Conservation (phyloP, 257 asterid species). For the Solanum habrochaites region DNA sequence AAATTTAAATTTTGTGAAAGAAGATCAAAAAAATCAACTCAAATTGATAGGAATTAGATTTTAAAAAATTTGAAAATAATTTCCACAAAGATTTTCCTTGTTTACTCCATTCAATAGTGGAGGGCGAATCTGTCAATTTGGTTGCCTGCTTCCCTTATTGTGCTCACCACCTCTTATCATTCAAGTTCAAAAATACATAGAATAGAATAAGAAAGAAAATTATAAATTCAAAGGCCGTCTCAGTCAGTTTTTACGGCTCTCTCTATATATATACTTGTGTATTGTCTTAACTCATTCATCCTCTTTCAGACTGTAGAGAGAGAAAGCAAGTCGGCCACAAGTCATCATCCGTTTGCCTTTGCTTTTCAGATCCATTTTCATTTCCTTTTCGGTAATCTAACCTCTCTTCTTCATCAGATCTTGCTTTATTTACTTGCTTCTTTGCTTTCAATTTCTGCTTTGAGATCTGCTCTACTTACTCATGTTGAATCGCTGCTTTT, state of each 20-base stretch:
- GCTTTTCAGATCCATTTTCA: not conserved
- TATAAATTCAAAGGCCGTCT: not conserved
- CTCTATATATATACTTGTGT: not conserved
- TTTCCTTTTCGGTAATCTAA: not conserved
- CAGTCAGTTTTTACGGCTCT: not conserved
- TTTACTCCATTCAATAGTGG: not conserved
- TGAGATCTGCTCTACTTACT: not conserved
- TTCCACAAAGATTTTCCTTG: not conserved
- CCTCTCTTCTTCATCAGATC: not conserved
- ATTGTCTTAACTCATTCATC: not conserved
- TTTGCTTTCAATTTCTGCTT: not conserved
- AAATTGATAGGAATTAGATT: not conserved
- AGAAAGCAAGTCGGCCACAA: not conserved
- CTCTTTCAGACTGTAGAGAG: not conserved
- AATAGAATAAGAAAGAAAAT: not conserved
- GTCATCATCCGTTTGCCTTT: not conserved
- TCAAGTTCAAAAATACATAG: not conserved
- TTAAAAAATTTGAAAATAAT: too few relatives aligned
- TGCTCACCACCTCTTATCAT: not conserved
- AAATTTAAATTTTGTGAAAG: not conserved
- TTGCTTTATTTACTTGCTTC: not conserved
- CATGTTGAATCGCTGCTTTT: not conserved
- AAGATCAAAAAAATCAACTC: too few relatives aligned
- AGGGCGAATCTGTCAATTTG: not conserved
- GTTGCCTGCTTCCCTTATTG: not conserved